Conservation (phyloP, 2,329 filamentous ascomycete species). For the Fusarium xyrophilum region DNA sequence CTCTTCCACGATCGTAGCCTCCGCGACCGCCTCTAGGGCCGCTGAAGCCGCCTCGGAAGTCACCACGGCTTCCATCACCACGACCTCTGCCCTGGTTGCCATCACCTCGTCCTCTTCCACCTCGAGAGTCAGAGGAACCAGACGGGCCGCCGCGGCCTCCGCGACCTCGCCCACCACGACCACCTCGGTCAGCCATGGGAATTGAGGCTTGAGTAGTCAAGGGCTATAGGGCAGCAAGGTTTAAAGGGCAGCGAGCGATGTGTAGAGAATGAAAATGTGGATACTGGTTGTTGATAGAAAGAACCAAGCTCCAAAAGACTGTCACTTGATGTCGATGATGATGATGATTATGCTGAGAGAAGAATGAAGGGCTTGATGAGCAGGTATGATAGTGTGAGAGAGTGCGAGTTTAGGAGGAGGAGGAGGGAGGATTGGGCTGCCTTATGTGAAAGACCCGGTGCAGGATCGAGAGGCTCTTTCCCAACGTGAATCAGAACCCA, state of each 20-base stretch:
- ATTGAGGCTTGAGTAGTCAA: neutral
- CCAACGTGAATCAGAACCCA: conserved; percentile 1
- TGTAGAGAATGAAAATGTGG: neutral
- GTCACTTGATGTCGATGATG: neutral
- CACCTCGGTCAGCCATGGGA: conserved; percentile 40
- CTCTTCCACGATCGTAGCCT: conserved; percentile 28
- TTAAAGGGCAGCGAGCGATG: neutral
- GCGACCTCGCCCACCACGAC: conserved; percentile 35
- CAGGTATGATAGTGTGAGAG: neutral
- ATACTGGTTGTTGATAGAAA: neutral
- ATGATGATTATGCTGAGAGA: too few species aligned
- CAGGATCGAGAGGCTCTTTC: neutral
- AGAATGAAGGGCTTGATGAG: neutral
- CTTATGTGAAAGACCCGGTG: conserved; percentile 4
- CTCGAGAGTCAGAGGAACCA: conserved; percentile 18
- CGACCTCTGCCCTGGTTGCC: conserved; percentile 1
- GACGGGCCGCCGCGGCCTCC: conserved; percentile 20
- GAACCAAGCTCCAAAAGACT: neutral
- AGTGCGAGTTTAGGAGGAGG: neutral
- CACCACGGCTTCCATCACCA: conserved; percentile 16
- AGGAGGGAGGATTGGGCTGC: neutral
- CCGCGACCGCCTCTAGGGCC: conserved; percentile 32
- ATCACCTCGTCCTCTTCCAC: conserved; percentile 34
- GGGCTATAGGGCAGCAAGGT: neutral
- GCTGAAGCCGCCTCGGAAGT: conserved; percentile 26